Evolutionary conservation across 2,329 filamentous ascomycete genomes (phyloP), one percentile per base, ranked within the genome.

Genomic region (Ceratocystis alfenasii): DNA sequence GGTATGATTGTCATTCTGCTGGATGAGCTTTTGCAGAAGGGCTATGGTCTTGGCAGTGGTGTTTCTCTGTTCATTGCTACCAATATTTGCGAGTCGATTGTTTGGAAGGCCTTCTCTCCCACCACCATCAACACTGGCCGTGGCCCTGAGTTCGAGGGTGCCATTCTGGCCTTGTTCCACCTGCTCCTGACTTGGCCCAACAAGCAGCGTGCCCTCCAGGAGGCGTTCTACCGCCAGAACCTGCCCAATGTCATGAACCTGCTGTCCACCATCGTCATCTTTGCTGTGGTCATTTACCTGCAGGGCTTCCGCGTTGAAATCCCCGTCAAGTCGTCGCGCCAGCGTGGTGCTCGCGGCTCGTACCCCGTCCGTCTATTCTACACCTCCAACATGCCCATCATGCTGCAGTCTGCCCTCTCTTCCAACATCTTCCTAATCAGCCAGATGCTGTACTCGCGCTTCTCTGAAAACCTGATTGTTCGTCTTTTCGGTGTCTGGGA

Each of bases 301-400:
- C 90, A 96, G 81, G 93, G 94, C 71, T 97, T 99, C 90, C 94
- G 94, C 71, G 94, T 99, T 75, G 94, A 99, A 81, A 99, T 99
- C 75, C 95, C 95, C 69, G 94, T 99, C 84, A 99, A 99, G 87
- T 96, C 92, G 68, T 93, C 91, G 73, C 92, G 94, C 80, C 94
- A 99, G 85, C 92, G 94, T 83, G 94, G 94, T 78, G 94, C 95
- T 76, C 93, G 94, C 74, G 95, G 93, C 74, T 95, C 92, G 50
- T 99, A 97, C 85, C 94, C 94, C 73, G 86, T 99, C 77, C 93
- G 95, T 74, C 89, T 99, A 68, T 99, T 99, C 86, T 99, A 99
- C 82, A 99, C 94, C 75, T 96, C 92, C 77, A 99, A 99, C 88
- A 99, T 99, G 95, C 94, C 94, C 75, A 99, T 99, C 80, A 99